A percentile compares a stretch with the other conserved stretches of the same genome.
Conservation (phyloP, 805 yeast genomes). For the Saccharomyces paradoxus region DNA sequence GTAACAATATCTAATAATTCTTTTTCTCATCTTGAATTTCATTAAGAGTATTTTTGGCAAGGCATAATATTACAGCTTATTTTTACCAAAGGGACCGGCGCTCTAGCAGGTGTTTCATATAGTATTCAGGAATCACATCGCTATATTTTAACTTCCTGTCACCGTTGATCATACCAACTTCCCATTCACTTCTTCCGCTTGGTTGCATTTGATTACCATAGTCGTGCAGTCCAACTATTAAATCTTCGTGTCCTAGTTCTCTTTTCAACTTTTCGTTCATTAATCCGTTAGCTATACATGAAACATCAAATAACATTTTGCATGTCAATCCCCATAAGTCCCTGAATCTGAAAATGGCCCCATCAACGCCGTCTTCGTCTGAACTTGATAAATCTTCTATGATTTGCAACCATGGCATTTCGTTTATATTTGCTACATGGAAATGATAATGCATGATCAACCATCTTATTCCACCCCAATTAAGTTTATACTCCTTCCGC, state of each 20-base stretch:
- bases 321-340: constrained; percentile 84
- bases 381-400: constrained; percentile 54
- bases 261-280: constrained; percentile 28
- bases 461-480: constrained; percentile 74
- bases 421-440: constrained; percentile 45
- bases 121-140: constrained; percentile 29
- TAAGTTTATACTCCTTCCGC: constrained; percentile 31
- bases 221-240: constrained; percentile 49
- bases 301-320: constrained; percentile 64
- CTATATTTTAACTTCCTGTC: constrained; percentile 20
- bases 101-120: constrained; percentile 3
- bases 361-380: constrained; percentile 33
- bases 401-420: constrained; percentile 55
- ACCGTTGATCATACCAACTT: constrained; percentile 42
- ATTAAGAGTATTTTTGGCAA: no score
- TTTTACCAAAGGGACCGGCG: background rate
- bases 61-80: background rate
- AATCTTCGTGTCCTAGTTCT: constrained; percentile 47
- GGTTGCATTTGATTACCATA: constrained; percentile 47
- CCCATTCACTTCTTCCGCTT: constrained; percentile 44
- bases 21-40: no score
- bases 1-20: background rate
- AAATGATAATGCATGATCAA: constrained; percentile 53
- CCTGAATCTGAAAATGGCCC: constrained; percentile 36
- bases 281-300: constrained; percentile 42